Evolutionary conservation across 2,329 filamentous ascomycete genomes (phyloP).

Genomic region (Elsinoe perseae): DNA sequence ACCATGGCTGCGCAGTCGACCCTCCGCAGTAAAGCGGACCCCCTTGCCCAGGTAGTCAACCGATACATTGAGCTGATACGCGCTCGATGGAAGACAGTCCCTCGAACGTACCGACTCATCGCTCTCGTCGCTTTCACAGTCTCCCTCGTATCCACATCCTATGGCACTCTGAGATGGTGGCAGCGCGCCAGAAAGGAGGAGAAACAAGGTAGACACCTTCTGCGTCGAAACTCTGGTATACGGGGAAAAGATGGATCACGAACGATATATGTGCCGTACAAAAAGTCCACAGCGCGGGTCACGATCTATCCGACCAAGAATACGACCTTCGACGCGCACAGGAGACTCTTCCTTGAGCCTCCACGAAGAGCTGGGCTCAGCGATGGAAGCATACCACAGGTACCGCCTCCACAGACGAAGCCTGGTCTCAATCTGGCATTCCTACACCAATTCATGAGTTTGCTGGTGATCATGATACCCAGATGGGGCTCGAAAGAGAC

Average conservation of each 20-base stretch:
- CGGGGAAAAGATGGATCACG: constrained; percentile 90
- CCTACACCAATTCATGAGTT: constrained; percentile 87
- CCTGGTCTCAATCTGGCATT: constrained; percentile 93
- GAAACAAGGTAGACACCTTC: constrained; percentile 71
- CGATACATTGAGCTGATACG: constrained; percentile 44
- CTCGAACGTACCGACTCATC: constrained; percentile 63
- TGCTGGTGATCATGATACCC: constrained; percentile 97
- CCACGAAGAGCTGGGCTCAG: constrained; percentile 71
- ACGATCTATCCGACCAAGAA: constrained; percentile 83
- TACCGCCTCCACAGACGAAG: constrained; percentile 84
- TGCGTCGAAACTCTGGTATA: constrained; percentile 86
- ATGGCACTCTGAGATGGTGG: constrained; percentile 74
- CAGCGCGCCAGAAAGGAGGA: constrained; percentile 64
- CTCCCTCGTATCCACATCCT: constrained; percentile 70
- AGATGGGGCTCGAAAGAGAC: constrained; percentile 94
- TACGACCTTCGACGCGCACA: constrained; percentile 92
- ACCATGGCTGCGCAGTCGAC: constrained; percentile 84
- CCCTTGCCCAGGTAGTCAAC: constrained; percentile 39
- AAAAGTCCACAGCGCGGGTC: constrained; percentile 79
- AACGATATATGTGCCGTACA: constrained; percentile 92
- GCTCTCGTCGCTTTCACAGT: constrained; percentile 67
- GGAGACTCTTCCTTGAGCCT: constrained; percentile 84
- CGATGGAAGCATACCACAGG: constrained; percentile 54
- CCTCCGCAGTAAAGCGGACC: constrained; percentile 45
- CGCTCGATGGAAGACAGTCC: constrained; percentile 52